Evolutionary conservation across 23 red algal species (phyloP).

Genomic region (Porphyridium purpureum): DNA sequence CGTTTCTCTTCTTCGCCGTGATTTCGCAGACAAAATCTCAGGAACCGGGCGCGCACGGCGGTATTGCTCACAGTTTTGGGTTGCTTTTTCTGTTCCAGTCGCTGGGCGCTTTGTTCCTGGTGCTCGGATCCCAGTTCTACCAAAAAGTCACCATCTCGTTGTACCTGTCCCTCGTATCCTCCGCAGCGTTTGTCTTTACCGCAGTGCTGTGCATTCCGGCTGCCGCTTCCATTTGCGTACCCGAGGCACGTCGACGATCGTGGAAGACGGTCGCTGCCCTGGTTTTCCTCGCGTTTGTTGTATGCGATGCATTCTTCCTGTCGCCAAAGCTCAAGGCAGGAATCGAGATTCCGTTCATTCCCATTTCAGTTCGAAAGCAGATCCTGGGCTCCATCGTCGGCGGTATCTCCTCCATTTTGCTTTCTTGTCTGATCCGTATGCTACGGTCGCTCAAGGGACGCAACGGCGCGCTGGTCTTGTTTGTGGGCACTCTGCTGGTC

Average conservation of each 20-base stretch:
- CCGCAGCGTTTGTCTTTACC: conserved; percentile 11
- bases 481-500: conserved; percentile 32
- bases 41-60: conserved; percentile 65
- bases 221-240: conserved; percentile 36
- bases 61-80: conserved; percentile 52
- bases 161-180: conserved; percentile 13
- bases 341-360: conserved; percentile 32
- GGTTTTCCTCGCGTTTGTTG: conserved; percentile 5
- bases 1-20: too few species aligned
- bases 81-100: conserved; percentile 55
- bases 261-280: conserved; percentile 9
- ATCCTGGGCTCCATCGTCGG: conserved; percentile 30
- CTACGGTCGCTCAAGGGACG: conserved; percentile 29
- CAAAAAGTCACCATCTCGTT: conserved; percentile 11
- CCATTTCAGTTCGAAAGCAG: conserved; percentile 6
- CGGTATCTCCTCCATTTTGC: conserved; percentile 11
- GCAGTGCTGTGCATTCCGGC: conserved; percentile 28
- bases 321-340: conserved; percentile 3
- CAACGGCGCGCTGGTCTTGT: conserved; percentile 63
- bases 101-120: conserved; percentile 15
- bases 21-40: conserved; percentile 52
- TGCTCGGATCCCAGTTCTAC: conserved; percentile 16
- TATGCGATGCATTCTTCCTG: conserved; percentile 9
- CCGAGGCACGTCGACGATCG: conserved; percentile 21
- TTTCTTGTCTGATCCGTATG: conserved; percentile 31